Evolutionary conservation across 176 grass and related monocot genomes (phyloP), one percentile per base, ranked within the genome.

Genomic region (Coix lacrymajobi): DNA sequence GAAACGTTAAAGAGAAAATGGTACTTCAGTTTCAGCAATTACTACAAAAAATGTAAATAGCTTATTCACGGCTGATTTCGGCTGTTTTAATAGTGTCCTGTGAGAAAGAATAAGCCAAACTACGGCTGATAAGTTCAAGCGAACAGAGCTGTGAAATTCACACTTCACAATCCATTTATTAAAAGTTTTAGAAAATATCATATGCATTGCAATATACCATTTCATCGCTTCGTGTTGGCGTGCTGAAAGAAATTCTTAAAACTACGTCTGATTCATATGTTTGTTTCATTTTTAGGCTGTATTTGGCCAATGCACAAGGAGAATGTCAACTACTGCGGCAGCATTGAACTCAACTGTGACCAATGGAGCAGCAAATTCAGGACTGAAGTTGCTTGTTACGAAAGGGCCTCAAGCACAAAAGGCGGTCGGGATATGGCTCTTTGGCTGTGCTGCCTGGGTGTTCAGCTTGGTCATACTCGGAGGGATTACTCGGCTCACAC

Each of bases 381-480:
- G 91, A 48, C 10, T 94, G 19, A 99, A 88, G 84, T 62, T 94
- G 63, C 93, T 99, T 3, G 89, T 99, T 60, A 89, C 85, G 1
- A 92, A 93, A 82, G 93, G 96, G 57, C 79, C 87, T 62, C 83
- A 89, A 6, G 96, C 93, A 57, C 93, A 99, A 72, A 99, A 93
- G 62, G 77, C 83, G 7, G 91, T 99, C 28, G 96, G 93, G 61
- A 92, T 92, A 86, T 99, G 93, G 96, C 96, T 96, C 68, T 99
- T 96, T 8, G 83, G 91, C 22, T 99, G 96, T 88, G 92, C 93
- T 75, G 85, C 87, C 39, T 99, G 96, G 96, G 96, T 99, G 66
- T 99, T 96, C 66, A 87, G 91, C 75, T 87, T 99, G 80, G 93
- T 99, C 77, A 89, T 99, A 77, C 85, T 99, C 10, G 91, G 96